phyloP scores from a whole-genome alignment of 805 yeast genomes.

The Sugiyamaella qingdaonensis region DNA sequence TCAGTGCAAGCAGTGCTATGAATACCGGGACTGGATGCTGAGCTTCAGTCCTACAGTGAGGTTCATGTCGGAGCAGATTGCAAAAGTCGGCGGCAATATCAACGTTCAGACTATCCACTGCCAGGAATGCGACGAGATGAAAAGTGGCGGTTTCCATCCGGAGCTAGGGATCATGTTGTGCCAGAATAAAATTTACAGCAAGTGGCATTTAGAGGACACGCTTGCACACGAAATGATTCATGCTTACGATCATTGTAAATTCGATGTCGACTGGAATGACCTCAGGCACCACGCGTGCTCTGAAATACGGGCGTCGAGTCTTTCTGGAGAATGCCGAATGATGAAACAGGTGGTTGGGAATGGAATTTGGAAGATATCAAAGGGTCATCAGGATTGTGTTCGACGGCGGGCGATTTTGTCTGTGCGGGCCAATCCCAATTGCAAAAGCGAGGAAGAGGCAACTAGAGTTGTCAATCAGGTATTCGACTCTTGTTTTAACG shows the following conservation, averaged over 20 bases:
- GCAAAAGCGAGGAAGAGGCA: constrained; percentile 70
- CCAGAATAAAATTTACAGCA: constrained; percentile 70
- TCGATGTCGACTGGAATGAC: constrained; percentile 80
- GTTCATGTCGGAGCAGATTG: constrained; percentile 82
- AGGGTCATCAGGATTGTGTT: constrained; percentile 89
- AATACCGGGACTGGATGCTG: constrained; percentile 75
- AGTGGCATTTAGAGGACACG: constrained; percentile 85
- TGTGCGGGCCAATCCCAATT: constrained; percentile 81
- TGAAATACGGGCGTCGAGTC: constrained; percentile 86
- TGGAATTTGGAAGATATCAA: constrained; percentile 52
- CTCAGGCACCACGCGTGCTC: constrained; percentile 94
- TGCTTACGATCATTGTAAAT: constrained; percentile 85
- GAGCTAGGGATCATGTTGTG: constrained; percentile 82
- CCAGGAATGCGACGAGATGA: constrained; percentile 74
- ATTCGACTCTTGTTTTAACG: constrained; percentile 89
- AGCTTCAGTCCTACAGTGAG: constrained; percentile 69
- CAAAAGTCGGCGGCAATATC: constrained; percentile 56
- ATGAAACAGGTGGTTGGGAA: constrained; percentile 70
- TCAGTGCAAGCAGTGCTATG: constrained; percentile 68
- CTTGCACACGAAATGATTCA: constrained; percentile 90
- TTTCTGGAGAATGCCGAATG: constrained; percentile 93
- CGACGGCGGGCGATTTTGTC: constrained; percentile 82
- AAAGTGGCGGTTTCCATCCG: constrained; percentile 93
- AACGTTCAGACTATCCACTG: constrained; percentile 59
- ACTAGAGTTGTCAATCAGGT: constrained; percentile 76